Evolutionary conservation across 2,329 filamentous ascomycete genomes (phyloP).

Genomic region (Nigrospora osmanthi): DNA sequence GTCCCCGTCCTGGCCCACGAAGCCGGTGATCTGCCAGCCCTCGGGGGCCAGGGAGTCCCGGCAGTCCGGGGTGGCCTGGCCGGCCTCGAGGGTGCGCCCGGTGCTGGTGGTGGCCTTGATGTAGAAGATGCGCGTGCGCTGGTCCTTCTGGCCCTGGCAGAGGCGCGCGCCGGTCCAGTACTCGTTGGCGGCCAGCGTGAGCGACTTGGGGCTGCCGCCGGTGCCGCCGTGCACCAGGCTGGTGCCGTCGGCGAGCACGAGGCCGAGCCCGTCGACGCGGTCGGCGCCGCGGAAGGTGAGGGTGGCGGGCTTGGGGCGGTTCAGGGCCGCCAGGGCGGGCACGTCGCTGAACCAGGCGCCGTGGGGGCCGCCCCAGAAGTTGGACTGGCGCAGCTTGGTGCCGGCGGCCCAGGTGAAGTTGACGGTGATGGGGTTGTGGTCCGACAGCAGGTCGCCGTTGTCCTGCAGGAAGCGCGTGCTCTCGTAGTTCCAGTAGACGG

Average conservation of each 20-base stretch:
- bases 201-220: constrained; percentile 33
- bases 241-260: constrained; percentile 40
- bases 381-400: constrained; percentile 31
- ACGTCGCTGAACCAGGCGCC: constrained; percentile 50
- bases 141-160: constrained; percentile 39
- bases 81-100: constrained; percentile 35
- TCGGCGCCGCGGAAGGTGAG: constrained; percentile 37
- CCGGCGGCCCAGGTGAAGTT: constrained; percentile 38
- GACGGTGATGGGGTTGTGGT: constrained; percentile 59
- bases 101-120: constrained; percentile 42
- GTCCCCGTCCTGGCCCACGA: constrained; percentile 41
- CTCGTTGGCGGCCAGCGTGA: constrained; percentile 38
- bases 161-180: constrained; percentile 39
- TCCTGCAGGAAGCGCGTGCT: constrained; percentile 47
- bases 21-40: constrained; percentile 47
- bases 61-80: constrained; percentile 39
- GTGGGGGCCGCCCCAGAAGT: constrained; percentile 38
- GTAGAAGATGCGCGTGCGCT: constrained; percentile 45
- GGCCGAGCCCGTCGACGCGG: constrained; percentile 41
- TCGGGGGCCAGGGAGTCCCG: constrained; percentile 33
- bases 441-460: constrained; percentile 48
- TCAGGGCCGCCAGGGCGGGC: constrained; percentile 23
- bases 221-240: constrained; percentile 43
- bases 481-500: constrained; percentile 46
- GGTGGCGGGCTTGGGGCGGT: constrained; percentile 24